phyloP scores from a whole-genome alignment of 306 rosid species.

The Acacia crassicarpa region DNA sequence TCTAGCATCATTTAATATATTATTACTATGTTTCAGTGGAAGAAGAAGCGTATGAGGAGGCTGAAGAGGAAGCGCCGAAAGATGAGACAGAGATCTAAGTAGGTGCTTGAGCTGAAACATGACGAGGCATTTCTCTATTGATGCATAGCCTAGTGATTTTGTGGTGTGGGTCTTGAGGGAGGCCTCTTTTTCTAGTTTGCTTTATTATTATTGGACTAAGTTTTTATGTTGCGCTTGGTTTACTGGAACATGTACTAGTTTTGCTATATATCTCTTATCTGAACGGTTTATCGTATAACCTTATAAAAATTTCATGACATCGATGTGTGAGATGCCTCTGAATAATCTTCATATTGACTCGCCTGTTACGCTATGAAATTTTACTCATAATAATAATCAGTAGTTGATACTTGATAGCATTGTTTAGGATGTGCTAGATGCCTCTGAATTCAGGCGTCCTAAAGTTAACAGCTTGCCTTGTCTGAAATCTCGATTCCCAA shows the following conservation, averaged over 20 bases:
- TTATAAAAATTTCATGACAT: neutral
- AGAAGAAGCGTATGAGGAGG: constrained; percentile 99
- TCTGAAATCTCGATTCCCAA: neutral
- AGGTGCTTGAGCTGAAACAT: constrained; percentile 28
- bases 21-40: constrained; percentile 56
- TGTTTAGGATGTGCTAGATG: neutral
- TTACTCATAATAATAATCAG: neutral
- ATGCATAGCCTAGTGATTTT: neutral
- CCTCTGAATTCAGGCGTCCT: neutral
- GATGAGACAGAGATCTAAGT: constrained; percentile 97
- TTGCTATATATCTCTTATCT: constrained; percentile 2
- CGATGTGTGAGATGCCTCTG: neutral
- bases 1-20: constrained; percentile 12
- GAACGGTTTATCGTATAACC: constrained; percentile 15
- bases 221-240: constrained; percentile 14
- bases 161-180: neutral
- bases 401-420: neutral
- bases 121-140: constrained; percentile 19
- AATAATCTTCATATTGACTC: neutral
- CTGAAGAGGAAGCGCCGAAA: constrained; percentile 96
- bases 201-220: constrained; percentile 15
- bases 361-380: neutral
- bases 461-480: neutral
- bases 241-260: constrained; percentile 11
- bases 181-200: constrained; percentile 26